phyloP scores from a whole-genome alignment of 2,329 filamentous ascomycete species.

The Penicillium expansum region DNA sequence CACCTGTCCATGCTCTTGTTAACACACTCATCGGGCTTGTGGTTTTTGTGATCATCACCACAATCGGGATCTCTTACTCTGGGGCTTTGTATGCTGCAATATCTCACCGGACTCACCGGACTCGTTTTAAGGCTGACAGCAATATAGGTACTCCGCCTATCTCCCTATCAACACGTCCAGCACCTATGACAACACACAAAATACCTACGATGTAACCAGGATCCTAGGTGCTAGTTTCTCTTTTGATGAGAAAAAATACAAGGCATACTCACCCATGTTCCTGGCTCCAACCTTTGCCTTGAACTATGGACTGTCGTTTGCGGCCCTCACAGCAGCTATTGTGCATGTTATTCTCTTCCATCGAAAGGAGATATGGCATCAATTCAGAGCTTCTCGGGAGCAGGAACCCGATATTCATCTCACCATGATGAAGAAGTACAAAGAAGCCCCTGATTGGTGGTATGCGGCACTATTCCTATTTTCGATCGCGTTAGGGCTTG shows the following conservation, averaged over 20 bases:
- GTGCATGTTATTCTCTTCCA: constrained; percentile 35
- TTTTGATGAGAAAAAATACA: constrained; percentile 35
- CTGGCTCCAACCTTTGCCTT: constrained; percentile 36
- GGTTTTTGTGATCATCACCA: constrained; percentile 32
- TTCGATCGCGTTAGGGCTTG: constrained; percentile 34
- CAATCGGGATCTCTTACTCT: constrained; percentile 34
- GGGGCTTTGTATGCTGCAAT: constrained; percentile 26
- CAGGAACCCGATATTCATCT: constrained; percentile 57
- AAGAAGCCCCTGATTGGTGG: constrained; percentile 51
- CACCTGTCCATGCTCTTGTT: constrained; percentile 30
- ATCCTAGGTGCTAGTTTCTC: constrained; percentile 31
- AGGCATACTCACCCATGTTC: constrained; percentile 39
- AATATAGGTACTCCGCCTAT: constrained; percentile 26
- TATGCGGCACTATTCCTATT: constrained; percentile 43
- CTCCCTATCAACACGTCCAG: constrained; percentile 35
- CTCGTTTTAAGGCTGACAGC: neutral
- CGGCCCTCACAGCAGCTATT: constrained; percentile 33
- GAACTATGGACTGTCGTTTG: constrained; percentile 40
- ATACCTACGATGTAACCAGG: constrained; percentile 32
- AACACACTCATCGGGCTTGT: constrained; percentile 35
- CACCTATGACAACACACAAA: constrained; percentile 37
- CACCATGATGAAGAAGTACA: constrained; percentile 62
- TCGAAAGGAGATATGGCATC: constrained; percentile 33
- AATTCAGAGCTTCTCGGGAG: constrained; percentile 27
- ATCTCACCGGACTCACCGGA: neutral